Evolutionary conservation across 1,284 basidiomycete genomes (phyloP), one percentile per base, ranked within the genome.

Genomic region (Agaricales sp.): DNA sequence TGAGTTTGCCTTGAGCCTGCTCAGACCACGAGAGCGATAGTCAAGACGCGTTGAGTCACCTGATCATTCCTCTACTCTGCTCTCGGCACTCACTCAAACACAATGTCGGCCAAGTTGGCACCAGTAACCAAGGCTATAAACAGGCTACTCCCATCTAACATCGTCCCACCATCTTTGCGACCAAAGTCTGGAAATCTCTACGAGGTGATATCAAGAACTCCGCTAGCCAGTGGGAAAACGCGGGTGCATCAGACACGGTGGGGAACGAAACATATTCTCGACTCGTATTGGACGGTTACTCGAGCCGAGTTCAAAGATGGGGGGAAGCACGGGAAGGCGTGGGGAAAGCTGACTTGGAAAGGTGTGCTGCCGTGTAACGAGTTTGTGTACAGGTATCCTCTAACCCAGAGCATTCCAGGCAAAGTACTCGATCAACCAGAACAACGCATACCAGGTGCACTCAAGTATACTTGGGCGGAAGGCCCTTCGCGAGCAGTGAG

Each of bases 281-380:
- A 75, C 23, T 83, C 77, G 51, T 86, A 78, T 59, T 92, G 85
- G 84, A 64, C 77, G 45, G 73, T 92, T 43, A 87, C 84, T 4
- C 69, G 74, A 56, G 74, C 82, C 21, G 67, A 68, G 52, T 74
- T 90, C 56, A 87, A 87, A 63, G 67, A 69, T 38, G 78, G 80
- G 55, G 83, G 85, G n/a, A 69, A 63, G 24, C 80, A 85, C 55
- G 88, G 86, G 2, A 86, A 82, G 59, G 87, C 77, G 11, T 90
- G 84, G 84, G 88, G 88, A 3, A 69, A 71, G 51, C 63, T 88
- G 11, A 72, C 78, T 49, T 91, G 87, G 87, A 78, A 73, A 69
- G 86, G 87, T 88, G 43, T 50, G 82, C 64, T 21, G 20, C n/a
- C n/a, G n/a, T n/a, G n/a, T n/a, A n/a, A 46, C 46, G n/a, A n/a